Conservation (phyloP, 2,329 filamentous ascomycete species). For the Tolypocladium album region DNA sequence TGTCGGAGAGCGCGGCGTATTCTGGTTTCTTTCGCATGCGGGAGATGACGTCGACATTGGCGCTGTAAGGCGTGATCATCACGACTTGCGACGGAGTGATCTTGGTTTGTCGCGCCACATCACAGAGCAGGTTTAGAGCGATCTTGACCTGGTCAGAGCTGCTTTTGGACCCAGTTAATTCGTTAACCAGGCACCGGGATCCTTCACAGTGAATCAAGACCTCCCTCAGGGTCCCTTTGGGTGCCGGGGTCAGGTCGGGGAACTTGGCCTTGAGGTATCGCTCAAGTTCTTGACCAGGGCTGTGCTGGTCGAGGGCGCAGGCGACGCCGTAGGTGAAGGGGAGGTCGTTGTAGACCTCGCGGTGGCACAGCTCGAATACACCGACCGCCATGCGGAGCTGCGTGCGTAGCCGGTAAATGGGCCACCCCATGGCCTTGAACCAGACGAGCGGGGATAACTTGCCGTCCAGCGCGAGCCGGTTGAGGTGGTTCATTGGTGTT, state of each 20-base stretch:
- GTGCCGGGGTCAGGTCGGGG: background rate
- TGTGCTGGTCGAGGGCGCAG: background rate
- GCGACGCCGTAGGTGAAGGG: background rate
- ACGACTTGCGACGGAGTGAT: constrained; percentile 2
- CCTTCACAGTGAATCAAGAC: constrained; percentile 10
- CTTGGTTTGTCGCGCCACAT: constrained; percentile 2
- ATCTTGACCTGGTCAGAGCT: constrained; percentile 8
- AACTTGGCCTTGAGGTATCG: background rate
- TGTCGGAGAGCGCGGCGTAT: constrained; percentile 3
- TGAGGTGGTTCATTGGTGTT: background rate
- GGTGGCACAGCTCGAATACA: constrained; percentile 9
- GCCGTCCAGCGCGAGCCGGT: constrained; percentile 3
- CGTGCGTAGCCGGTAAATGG: constrained; percentile 7
- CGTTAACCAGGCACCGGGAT: background rate
- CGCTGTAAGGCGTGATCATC: constrained; percentile 8
- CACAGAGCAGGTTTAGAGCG: constrained; percentile 7
- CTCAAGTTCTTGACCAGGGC: background rate
- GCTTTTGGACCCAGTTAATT: constrained; percentile 2
- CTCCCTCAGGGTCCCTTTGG: constrained; percentile 2
- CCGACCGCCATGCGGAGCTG: constrained; percentile 12
- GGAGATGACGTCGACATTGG: constrained; percentile 6
- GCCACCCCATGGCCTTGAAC: constrained; percentile 6
- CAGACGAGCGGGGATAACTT: constrained; percentile 6
- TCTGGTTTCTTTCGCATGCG: constrained; percentile 1
- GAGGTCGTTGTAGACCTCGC: constrained; percentile 4